These are phyloP conservation scores for Penicillium subrubescens DNA, from an alignment of 495 filamentous ascomycete genomes.

Conservation along the genomic window DNA sequence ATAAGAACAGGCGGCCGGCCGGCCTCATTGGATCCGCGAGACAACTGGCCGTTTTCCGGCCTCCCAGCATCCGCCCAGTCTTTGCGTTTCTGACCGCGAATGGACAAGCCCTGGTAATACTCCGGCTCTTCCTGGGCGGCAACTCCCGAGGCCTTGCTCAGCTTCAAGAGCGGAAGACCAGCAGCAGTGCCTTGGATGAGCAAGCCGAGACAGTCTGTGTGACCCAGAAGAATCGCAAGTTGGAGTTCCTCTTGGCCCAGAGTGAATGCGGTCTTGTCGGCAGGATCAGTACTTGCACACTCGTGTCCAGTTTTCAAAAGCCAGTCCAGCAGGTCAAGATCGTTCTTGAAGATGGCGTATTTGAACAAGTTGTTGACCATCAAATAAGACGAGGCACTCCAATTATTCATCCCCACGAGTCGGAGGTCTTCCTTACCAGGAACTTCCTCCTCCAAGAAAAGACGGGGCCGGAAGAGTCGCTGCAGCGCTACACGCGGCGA, in stretches of 20 bases:
- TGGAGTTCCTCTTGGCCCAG: conserved; percentile 28
- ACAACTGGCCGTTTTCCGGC: conserved; percentile 22
- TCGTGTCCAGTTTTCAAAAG: conserved; percentile 45
- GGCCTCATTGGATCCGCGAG: conserved; percentile 1
- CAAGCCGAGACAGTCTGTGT: conserved; percentile 45
- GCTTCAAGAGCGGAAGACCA: conserved; percentile 63
- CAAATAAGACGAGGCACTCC: neutral
- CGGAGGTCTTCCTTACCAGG: neutral
- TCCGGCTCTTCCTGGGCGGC: conserved; percentile 57
- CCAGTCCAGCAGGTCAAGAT: conserved; percentile 44
- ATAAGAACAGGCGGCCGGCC: conserved; percentile 57
- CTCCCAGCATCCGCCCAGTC: conserved; percentile 63
- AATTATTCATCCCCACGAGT: neutral
- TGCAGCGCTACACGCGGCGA: conserved; percentile 51
- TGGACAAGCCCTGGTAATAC: conserved; percentile 71
- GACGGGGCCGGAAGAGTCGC: conserved; percentile 29
- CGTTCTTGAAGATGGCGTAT: conserved; percentile 42
- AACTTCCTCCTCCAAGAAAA: conserved; percentile 32
- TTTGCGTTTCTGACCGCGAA: conserved; percentile 70
- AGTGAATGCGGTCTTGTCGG: conserved; percentile 25
- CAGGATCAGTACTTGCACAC: conserved; percentile 19
- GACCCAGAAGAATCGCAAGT: conserved; percentile 47
- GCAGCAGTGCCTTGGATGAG: conserved; percentile 58
- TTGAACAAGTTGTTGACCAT: conserved; percentile 20
- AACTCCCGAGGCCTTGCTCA: conserved; percentile 61